Percentiles rank a stretch among this genome's conserved stretches.
Conservation (phyloP, 1,284 basidiomycete genomes). For the Ceratobasidium sp. region DNA sequence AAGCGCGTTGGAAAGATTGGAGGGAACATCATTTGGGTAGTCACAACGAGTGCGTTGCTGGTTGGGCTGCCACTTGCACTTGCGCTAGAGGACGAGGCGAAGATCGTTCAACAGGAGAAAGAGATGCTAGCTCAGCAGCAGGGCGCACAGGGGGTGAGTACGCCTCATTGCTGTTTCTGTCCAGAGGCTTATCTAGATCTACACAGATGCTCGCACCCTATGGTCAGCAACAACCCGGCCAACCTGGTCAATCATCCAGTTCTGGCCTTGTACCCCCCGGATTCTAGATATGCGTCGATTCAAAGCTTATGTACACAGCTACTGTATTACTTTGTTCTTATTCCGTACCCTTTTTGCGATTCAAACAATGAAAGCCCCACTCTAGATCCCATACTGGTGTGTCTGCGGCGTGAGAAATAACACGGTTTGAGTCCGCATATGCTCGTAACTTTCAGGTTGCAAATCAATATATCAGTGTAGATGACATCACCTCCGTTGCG, state of each 20-base stretch:
- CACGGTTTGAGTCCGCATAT: no score
- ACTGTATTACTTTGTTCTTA: slow-evolving; percentile 15
- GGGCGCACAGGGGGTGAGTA: slow-evolving; percentile 78
- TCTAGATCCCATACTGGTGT: slow-evolving; percentile 9
- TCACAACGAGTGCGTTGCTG: slow-evolving; percentile 92
- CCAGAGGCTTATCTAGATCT: slow-evolving; percentile 44
- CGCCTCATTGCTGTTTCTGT: slow-evolving; percentile 50
- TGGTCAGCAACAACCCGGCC: slow-evolving; percentile 38
- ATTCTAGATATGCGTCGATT: slow-evolving; percentile 16
- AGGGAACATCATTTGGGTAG: slow-evolving; percentile 93
- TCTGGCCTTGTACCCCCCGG: slow-evolving; percentile 40
- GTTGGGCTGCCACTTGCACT: slow-evolving; percentile 94
- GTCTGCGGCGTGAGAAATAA: not conserved
- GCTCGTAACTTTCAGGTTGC: no score
- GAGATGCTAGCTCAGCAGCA: slow-evolving; percentile 94
- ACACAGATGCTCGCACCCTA: slow-evolving; percentile 40
- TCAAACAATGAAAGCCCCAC: slow-evolving; percentile 40
- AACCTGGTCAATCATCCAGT: slow-evolving; percentile 36
- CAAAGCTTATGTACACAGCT: not conserved
- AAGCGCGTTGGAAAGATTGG: slow-evolving; percentile 74
- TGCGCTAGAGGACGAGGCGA: slow-evolving; percentile 94
- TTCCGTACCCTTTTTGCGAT: slow-evolving; percentile 19
- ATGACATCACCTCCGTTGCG: no score
- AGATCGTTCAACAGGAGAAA: slow-evolving; percentile 93
- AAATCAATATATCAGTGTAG: no score